phyloP scores from a whole-genome alignment of 352 stramenopile species.

The Pythium myriotylum region DNA sequence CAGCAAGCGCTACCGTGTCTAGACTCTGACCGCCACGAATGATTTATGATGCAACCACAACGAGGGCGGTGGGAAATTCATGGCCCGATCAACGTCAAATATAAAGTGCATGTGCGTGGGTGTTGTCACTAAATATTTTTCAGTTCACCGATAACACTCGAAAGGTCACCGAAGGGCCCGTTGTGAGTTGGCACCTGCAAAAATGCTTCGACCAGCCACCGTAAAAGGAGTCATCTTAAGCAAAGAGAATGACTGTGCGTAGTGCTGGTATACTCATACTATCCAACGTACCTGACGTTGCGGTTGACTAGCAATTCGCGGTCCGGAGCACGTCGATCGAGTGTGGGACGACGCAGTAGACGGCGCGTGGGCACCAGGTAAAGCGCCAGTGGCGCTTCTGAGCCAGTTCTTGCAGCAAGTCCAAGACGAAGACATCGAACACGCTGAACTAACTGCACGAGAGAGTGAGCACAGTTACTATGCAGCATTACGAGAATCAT shows the following conservation, averaged over 20 bases:
- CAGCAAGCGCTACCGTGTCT: slow-evolving; percentile 16
- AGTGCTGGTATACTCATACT: background rate
- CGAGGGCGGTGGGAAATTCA: too few relatives aligned
- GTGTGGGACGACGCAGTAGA: slow-evolving; percentile 68
- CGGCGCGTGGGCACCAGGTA: slow-evolving; percentile 61
- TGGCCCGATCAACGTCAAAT: background rate
- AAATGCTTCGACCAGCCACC: slow-evolving; percentile 37
- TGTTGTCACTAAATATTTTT: too few relatives aligned
- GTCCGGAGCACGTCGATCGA: slow-evolving; percentile 50
- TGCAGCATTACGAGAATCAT: background rate
- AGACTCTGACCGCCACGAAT: background rate
- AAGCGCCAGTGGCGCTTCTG: slow-evolving; percentile 56
- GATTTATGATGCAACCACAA: background rate
- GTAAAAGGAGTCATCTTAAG: slow-evolving; percentile 35
- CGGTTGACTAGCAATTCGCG: slow-evolving; percentile 12
- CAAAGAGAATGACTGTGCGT: slow-evolving; percentile 28
- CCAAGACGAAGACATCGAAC: slow-evolving; percentile 56
- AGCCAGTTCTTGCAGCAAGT: slow-evolving; percentile 58
- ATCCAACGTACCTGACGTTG: background rate
- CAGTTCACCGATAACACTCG: too few relatives aligned
- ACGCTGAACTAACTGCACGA: slow-evolving; percentile 44
- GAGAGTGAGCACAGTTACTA: slow-evolving; percentile 69
- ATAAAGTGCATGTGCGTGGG: background rate
- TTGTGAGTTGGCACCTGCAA: background rate
- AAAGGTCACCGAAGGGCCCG: slow-evolving; percentile 21